Base-by-base conservation (phyloP, 2,329 filamentous ascomycete genomes). In the Fusarium longipes region DNA sequence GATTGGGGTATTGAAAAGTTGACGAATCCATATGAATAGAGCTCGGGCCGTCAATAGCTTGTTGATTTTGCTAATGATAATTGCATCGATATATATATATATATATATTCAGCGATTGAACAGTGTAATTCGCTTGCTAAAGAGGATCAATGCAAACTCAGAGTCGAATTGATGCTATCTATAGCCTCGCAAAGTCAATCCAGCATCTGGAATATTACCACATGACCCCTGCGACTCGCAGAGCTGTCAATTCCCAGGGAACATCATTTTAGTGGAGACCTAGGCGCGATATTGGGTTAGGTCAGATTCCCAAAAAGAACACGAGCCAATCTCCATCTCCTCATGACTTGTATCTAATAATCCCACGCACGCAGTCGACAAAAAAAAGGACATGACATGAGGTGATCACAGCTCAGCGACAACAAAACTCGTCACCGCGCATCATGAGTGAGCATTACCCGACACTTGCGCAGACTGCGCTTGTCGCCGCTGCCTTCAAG, bases 401-500 rank as follows among this genome's bases (percentile, higher is more conserved):
- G 68, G 42, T 51, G 55, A 70, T 39, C 30, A 36, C 36, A 71
- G 42, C 39, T 54, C 55, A 52, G 51, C 49, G 50, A 66, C 48
- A 63, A 63, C 57, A 42, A 27, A 44, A 63, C n/a, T 18, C 42
- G 56, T 53, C 22, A 56, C 51, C 71, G 36, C 48, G 35, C 53
- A 77, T 72, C 74, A 97, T 97, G 93, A 85, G 89, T 75, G 92
- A 95, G 68, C 80, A 89, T 54, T 93, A 94, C 78, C 96, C 96
- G 56, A 92, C 94, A n/a, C 85, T 98, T 79, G 83, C 88, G 77
- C 94, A 97, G 82, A 94, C 91, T 83, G 93, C 93, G 70, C 81
- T 97, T 70, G 89, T 96, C 69, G 91, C 94, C 56, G 91, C 92
- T 24, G 93, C 93, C 32, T 88, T 98, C 78, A 98, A 98, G 82